Percentiles rank a stretch among this genome's conserved stretches.
Conservation (phyloP, 2,329 filamentous ascomycete genomes). For the Trichoderma semiorbis region DNA sequence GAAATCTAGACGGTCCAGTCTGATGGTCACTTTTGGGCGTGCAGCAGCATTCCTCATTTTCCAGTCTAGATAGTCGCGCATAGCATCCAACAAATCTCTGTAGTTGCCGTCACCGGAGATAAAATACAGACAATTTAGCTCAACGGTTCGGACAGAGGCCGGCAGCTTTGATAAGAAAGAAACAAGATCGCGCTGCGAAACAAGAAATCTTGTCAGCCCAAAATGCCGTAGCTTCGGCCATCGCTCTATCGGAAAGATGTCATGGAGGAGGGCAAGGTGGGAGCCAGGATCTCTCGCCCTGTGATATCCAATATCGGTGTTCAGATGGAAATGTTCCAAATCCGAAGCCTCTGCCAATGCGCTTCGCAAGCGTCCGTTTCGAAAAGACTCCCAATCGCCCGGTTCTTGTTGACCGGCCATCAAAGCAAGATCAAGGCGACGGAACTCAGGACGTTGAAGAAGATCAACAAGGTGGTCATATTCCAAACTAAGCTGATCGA, state of each 20-base stretch:
- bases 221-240: background rate
- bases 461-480: background rate
- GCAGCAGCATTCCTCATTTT: background rate
- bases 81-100: background rate
- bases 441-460: background rate
- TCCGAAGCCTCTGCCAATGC: background rate
- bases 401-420: background rate
- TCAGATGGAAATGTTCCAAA: background rate
- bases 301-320: background rate
- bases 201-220: background rate
- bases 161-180: background rate
- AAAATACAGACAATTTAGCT: background rate
- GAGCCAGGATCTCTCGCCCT: rapidly evolving
- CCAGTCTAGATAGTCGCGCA: background rate
- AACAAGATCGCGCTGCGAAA: background rate
- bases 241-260: background rate
- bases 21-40: background rate
- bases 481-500: background rate
- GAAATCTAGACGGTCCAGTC: background rate
- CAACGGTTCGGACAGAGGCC: background rate
- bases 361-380: background rate
- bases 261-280: background rate
- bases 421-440: background rate
- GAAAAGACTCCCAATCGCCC: background rate
- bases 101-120: rapidly evolving